phyloP scores from a whole-genome alignment of 345 rosid species.

The Camelina sativa region DNA sequence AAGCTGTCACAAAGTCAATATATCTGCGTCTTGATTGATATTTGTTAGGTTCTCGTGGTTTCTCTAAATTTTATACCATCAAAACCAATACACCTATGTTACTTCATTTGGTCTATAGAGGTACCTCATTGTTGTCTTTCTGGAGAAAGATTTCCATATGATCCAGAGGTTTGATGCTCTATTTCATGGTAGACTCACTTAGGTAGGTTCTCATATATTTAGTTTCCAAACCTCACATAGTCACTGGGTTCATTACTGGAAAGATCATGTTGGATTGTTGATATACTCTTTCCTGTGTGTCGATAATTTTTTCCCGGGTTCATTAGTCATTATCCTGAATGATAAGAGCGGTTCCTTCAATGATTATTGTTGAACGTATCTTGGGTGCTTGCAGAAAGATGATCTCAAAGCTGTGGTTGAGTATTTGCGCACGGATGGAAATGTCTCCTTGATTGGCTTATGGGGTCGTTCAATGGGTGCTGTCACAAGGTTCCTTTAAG shows the following conservation, averaged over 20 bases:
- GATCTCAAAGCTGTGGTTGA: slow-evolving; percentile 87
- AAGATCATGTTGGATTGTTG: slow-evolving; percentile 12
- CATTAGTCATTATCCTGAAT: slow-evolving; percentile 1
- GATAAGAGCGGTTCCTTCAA: background rate
- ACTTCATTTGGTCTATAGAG: slow-evolving; percentile 21
- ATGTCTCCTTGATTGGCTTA: slow-evolving; percentile 88
- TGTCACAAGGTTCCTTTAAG: slow-evolving; percentile 68
- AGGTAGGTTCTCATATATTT: background rate
- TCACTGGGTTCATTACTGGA: background rate
- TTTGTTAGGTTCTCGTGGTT: background rate
- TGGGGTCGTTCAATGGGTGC: slow-evolving; percentile 99
- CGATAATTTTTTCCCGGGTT: background rate
- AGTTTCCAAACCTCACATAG: background rate
- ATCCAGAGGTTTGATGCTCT: slow-evolving; percentile 10
- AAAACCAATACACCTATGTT: background rate
- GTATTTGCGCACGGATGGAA: slow-evolving; percentile 82
- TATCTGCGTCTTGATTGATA: background rate
- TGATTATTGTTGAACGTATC: background rate
- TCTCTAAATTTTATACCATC: background rate
- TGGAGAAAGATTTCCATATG: background rate
- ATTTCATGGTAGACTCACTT: background rate
- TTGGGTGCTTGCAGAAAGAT: slow-evolving; percentile 66
- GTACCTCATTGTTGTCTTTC: slow-evolving; percentile 10
- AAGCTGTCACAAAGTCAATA: slow-evolving; percentile 2
- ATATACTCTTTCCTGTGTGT: too few relatives aligned